Evolutionary conservation across 768 basidiomycete species (phyloP).

Genomic region (Pulveroboletus sp.): DNA sequence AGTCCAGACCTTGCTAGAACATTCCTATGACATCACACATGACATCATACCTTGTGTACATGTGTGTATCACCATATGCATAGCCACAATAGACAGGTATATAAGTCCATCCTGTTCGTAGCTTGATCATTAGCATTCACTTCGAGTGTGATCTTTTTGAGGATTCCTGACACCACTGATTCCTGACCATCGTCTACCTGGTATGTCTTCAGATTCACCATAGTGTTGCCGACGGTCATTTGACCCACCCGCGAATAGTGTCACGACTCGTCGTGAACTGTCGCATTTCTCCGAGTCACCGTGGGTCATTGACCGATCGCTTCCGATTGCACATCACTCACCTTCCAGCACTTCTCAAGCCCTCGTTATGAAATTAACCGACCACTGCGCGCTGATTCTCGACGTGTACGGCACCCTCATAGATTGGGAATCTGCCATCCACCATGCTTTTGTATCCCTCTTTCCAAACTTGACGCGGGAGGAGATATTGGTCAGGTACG

Average conservation of each 20-base stretch:
- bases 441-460: slow-evolving; percentile 39
- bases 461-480: slow-evolving; percentile 18
- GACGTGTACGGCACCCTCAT: slow-evolving; percentile 78
- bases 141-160: too few relatives aligned
- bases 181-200: not conserved
- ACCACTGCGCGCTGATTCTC: slow-evolving; percentile 51
- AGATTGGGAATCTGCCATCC: slow-evolving; percentile 75
- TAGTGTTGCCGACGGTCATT: not conserved
- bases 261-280: slow-evolving; percentile 5
- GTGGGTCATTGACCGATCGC: too few relatives aligned
- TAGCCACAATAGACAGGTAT: too few relatives aligned
- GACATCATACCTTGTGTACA: too few relatives aligned
- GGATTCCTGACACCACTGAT: too few relatives aligned
- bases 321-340: slow-evolving; percentile 19
- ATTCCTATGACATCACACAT: too few relatives aligned
- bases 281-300: not conserved
- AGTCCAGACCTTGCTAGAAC: too few relatives aligned
- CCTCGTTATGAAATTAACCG: slow-evolving; percentile 11
- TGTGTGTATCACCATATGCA: too few relatives aligned
- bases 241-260: slow-evolving; percentile 1
- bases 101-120: too few relatives aligned
- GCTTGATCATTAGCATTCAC: too few relatives aligned
- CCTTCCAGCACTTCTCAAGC: slow-evolving; percentile 1
- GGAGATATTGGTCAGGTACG: slow-evolving; percentile 52
- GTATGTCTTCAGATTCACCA: too few relatives aligned